phyloP scores from a whole-genome alignment of 164 flowering plant genomes.

The Dillenia turbinata region DNA sequence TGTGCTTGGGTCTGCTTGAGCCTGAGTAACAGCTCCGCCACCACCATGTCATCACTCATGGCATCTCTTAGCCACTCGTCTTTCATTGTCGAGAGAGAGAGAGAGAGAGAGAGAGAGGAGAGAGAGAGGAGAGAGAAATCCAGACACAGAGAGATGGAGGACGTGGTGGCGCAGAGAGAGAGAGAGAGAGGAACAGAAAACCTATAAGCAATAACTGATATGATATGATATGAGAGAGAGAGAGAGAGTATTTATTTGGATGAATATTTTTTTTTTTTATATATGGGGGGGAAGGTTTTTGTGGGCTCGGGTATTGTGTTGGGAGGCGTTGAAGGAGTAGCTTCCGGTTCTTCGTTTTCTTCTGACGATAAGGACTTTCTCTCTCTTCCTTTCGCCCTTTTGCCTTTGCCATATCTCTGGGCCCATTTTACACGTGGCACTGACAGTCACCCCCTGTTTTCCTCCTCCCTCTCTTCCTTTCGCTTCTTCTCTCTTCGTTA shows the following conservation, averaged over 20 bases:
- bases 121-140: not conserved
- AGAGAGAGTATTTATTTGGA: too few relatives aligned
- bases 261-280: not conserved
- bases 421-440: not conserved
- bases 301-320: not conserved
- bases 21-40: slow-evolving; percentile 47
- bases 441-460: not conserved
- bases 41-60: slow-evolving; percentile 41
- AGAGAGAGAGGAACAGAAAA: not conserved
- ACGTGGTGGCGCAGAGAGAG: slow-evolving; percentile 7
- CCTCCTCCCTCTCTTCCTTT: too few relatives aligned
- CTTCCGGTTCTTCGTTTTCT: slow-evolving; percentile 4
- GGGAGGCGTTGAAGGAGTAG: slow-evolving; percentile 16
- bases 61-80: slow-evolving; percentile 52
- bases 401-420: not conserved
- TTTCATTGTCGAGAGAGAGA: not conserved
- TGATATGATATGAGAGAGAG: too few relatives aligned
- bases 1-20: slow-evolving; percentile 20
- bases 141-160: not conserved
- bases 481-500: too few relatives aligned
- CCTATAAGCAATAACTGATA: slow-evolving; percentile 3
- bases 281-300: not conserved
- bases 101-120: not conserved
- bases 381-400: not conserved
- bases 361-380: too few relatives aligned